Conservation (phyloP, 176 grass and related monocot species). For the Triticum dicoccoides region DNA sequence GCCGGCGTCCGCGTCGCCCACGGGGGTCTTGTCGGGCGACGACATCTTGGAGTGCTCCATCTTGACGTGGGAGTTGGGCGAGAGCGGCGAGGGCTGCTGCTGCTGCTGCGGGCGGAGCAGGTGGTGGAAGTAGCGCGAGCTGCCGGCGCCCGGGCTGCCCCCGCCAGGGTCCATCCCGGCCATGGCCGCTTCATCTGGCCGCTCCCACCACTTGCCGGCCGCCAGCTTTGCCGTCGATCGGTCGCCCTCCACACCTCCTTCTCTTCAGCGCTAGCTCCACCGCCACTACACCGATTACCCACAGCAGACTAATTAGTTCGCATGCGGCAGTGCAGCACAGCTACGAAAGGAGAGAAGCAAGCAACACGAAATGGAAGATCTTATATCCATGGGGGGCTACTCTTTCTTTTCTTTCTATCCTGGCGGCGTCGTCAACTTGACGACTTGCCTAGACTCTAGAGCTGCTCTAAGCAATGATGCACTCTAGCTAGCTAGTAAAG, state of each 20-base stretch:
- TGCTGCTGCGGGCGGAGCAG: conserved; percentile 59
- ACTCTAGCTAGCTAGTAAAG: conserved; percentile 12
- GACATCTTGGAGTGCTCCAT: conserved; percentile 67
- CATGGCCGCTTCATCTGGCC: conserved; percentile 66
- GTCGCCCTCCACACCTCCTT: conserved; percentile 16
- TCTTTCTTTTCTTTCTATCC: neutral
- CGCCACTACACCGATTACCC: neutral
- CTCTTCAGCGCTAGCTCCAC: neutral
- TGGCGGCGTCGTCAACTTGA: conserved; percentile 20
- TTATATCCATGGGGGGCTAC: neutral
- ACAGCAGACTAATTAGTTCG: conserved; percentile 35
- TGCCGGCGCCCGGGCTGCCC: conserved; percentile 27
- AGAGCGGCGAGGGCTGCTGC: conserved; percentile 43
- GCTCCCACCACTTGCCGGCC: conserved; percentile 99
- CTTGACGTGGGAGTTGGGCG: conserved; percentile 61
- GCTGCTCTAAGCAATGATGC: conserved; percentile 13
- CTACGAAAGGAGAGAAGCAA: neutral
- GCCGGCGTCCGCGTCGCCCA: conserved; percentile 12
- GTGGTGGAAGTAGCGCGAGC: conserved; percentile 76
- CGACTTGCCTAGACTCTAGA: neutral
- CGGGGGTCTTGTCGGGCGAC: conserved; percentile 52
- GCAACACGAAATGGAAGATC: conserved; percentile 1
- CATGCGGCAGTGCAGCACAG: conserved; percentile 31
- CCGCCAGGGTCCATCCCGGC: conserved; percentile 62
- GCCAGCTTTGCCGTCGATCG: conserved; percentile 67